These are phyloP conservation scores for apple (Malus domestica) DNA, from an alignment of 306 rosid species.

Conservation along the genomic window ASM211411v1 NC_041790.1:25391001-25391500, in stretches of 20 bases:
- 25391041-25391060: no score
- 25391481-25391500: constrained; percentile 66
- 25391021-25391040: not conserved
- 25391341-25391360: constrained; percentile 61
- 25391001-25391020: not conserved
- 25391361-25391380: constrained; percentile 52
- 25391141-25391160: no score
- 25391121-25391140: not conserved
- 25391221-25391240: not conserved
- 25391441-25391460: constrained; percentile 19
- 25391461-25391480: constrained; percentile 4
- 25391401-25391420: constrained; percentile 61
- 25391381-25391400: constrained; percentile 49
- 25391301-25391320: not conserved
- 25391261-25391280: not conserved
- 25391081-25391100: no score
- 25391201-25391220: not conserved
- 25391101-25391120: no score
- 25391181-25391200: not conserved
- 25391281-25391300: not conserved
- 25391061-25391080: no score
- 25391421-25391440: constrained; percentile 25
- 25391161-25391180: not conserved
- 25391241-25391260: not conserved
- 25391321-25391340: not conserved